A percentile compares a stretch with the other conserved stretches of the same genome.
Evolutionary conservation across 805 yeast species (phyloP).

Genomic region (Cyberlindnera galapagoensis): DNA sequence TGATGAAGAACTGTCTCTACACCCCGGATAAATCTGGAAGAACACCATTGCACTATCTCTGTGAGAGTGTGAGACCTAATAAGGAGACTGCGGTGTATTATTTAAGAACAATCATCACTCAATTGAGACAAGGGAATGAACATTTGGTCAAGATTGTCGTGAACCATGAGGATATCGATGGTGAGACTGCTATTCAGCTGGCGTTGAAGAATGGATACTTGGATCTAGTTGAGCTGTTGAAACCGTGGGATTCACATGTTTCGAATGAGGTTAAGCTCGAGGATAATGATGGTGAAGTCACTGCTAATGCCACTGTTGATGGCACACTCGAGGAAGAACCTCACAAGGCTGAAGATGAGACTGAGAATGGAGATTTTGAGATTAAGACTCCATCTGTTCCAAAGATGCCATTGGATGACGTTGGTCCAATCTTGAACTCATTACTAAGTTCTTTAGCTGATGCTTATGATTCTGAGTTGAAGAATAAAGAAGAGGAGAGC

Average conservation of each 20-base stretch:
- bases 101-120: constrained; percentile 40
- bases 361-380: not conserved
- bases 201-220: constrained; percentile 55
- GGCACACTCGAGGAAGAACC: not conserved
- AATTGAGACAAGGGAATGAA: constrained; percentile 32
- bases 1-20: constrained; percentile 57
- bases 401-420: constrained; percentile 20
- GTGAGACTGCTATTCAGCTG: constrained; percentile 81
- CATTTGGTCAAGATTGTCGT: constrained; percentile 49
- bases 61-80: constrained; percentile 44
- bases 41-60: constrained; percentile 66
- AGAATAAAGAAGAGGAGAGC: constrained; percentile 47
- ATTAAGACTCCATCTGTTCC: constrained; percentile 6
- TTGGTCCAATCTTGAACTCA: constrained; percentile 23
- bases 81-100: constrained; percentile 49
- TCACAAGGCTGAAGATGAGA: not conserved
- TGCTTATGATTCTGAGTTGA: constrained; percentile 50
- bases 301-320: not conserved
- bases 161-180: constrained; percentile 74
- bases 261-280: constrained; percentile 35
- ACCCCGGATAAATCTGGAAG: constrained; percentile 68
- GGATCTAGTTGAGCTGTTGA: constrained; percentile 34
- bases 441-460: constrained; percentile 41
- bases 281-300: constrained; percentile 8
- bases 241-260: constrained; percentile 25